Evolutionary conservation across 2,329 filamentous ascomycete genomes (phyloP).

Genomic region (Trichoderma sp.): DNA sequence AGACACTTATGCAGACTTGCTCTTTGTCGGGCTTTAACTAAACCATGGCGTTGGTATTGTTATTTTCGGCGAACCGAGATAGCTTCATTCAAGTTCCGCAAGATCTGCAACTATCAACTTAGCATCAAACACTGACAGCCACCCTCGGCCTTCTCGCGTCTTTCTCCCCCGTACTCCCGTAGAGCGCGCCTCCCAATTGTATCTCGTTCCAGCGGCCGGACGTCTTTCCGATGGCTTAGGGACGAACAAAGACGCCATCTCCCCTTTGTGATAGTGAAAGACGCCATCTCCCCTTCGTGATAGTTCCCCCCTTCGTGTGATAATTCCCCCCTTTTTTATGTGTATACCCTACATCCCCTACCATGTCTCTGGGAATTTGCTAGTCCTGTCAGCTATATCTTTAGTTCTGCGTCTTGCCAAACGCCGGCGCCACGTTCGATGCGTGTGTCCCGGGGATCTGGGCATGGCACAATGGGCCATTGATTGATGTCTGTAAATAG

Average conservation of each 20-base stretch:
- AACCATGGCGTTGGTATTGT: conserved; percentile 5
- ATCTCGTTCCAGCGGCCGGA: not conserved
- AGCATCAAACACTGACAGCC: not conserved
- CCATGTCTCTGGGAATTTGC: not conserved
- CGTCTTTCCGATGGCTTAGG: not conserved
- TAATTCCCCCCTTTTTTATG: not conserved
- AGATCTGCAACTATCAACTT: not conserved
- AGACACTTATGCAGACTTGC: not conserved
- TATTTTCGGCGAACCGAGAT: not conserved
- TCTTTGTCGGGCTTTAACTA: not conserved
- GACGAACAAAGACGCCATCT: conserved; percentile 1
- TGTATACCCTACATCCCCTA: not conserved
- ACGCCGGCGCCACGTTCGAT: not conserved
- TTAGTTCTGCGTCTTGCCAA: not conserved
- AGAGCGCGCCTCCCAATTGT: not conserved
- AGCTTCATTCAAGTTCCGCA: not conserved
- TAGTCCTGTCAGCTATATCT: not conserved
- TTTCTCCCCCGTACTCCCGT: not conserved
- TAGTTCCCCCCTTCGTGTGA: not conserved
- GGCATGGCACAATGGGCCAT: not conserved
- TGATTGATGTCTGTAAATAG: not conserved
- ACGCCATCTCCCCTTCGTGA: too few species aligned
- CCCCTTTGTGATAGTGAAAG: not conserved
- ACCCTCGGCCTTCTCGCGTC: conserved; percentile 2
- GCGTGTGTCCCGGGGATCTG: not conserved